phyloP scores from a whole-genome alignment of 108 stramenopile species.

The Stephanodiscus minutulus region DNA sequence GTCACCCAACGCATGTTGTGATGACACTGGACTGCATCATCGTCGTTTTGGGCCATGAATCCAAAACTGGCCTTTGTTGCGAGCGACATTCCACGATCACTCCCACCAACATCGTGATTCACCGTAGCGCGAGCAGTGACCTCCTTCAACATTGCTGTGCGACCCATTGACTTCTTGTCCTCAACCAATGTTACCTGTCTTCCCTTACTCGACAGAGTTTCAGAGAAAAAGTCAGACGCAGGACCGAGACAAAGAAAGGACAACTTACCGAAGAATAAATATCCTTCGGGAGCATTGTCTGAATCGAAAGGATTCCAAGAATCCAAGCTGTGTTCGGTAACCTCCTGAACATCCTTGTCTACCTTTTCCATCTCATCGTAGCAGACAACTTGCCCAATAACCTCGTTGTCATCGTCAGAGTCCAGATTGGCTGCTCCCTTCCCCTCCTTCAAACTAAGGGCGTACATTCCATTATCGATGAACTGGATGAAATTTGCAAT shows the following conservation, averaged over 20 bases:
- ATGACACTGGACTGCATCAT: neutral
- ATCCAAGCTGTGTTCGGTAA: neutral
- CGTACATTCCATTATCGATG: neutral
- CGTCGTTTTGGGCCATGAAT: neutral
- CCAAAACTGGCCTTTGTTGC: neutral
- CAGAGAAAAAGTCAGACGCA: neutral
- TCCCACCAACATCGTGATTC: neutral
- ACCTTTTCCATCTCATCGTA: neutral
- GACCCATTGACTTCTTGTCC: neutral
- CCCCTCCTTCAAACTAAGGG: neutral
- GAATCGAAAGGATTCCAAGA: neutral
- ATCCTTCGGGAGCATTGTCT: neutral
- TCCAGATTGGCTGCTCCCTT: neutral
- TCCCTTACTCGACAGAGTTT: neutral
- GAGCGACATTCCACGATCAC: neutral
- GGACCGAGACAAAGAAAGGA: neutral
- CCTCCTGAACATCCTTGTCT: neutral
- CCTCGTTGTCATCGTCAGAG: neutral
- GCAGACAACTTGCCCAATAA: too few relatives aligned
- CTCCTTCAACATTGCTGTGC: neutral
- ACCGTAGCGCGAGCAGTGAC: neutral
- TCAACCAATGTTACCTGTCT: neutral
- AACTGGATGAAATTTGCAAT: neutral
- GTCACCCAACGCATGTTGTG: neutral
- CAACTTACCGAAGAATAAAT: neutral